phyloP scores from a whole-genome alignment of 768 basidiomycete genomes.

The Hypholoma sublateritium region DNA sequence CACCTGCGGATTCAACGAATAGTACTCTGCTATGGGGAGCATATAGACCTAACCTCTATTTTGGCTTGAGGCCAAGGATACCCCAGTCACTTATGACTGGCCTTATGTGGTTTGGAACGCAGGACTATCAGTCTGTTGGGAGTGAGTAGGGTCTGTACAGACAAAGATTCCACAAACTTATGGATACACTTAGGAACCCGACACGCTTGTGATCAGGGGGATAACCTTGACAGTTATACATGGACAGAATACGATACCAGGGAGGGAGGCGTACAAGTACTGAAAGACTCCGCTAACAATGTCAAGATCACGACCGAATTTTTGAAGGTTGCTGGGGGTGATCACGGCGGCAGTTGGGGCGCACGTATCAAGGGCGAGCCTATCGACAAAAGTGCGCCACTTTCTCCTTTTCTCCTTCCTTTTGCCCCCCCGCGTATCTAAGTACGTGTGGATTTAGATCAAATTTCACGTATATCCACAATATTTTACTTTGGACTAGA shows the following conservation, averaged over 20 bases:
- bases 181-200: slow-evolving; percentile 53
- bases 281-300: slow-evolving; percentile 82
- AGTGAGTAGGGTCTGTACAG: slow-evolving; percentile 42
- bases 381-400: slow-evolving; percentile 56
- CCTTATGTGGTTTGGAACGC: slow-evolving; percentile 91
- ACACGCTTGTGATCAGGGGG: slow-evolving; percentile 88
- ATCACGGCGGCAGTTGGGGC: slow-evolving; percentile 87
- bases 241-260: slow-evolving; percentile 89
- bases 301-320: slow-evolving; percentile 83
- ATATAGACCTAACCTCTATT: slow-evolving; percentile 93
- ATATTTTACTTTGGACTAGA: slow-evolving; percentile 90
- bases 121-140: slow-evolving; percentile 71
- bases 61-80: slow-evolving; percentile 82
- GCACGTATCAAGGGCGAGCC: slow-evolving; percentile 81
- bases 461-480: slow-evolving; percentile 66
- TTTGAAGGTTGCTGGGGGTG: slow-evolving; percentile 81
- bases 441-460: slow-evolving; percentile 27
- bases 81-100: slow-evolving; percentile 93
- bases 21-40: slow-evolving; percentile 77
- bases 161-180: slow-evolving; percentile 6
- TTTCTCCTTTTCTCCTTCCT: not conserved
- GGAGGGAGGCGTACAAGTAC: slow-evolving; percentile 81
- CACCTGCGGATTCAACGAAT: slow-evolving; percentile 27
- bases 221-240: slow-evolving; percentile 77
- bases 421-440: not conserved